These are phyloP conservation scores for Tetradesmus lagerheimii DNA, from an alignment of 139 green algal genomes.

Conservation along the genomic window DNA sequence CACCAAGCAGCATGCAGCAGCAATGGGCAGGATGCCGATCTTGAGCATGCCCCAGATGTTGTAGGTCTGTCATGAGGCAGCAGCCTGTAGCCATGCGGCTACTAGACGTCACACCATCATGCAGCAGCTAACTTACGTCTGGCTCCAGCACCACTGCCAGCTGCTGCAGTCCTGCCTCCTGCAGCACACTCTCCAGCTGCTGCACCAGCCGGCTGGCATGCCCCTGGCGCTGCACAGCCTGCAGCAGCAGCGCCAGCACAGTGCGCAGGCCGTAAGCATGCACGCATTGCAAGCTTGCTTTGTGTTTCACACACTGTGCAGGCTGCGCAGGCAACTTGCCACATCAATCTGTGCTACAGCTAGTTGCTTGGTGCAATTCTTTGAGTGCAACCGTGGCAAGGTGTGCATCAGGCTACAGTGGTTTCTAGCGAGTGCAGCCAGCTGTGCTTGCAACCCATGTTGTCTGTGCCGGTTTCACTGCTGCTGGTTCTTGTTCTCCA, in stretches of 20 bases:
- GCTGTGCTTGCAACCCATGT: too few species aligned
- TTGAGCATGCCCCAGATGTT: not conserved
- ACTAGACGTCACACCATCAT: not conserved
- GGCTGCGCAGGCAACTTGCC: too few species aligned
- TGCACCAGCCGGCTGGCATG: conserved; percentile 21
- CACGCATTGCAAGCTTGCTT: too few species aligned
- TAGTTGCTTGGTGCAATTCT: too few species aligned
- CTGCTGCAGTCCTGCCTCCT: conserved; percentile 24
- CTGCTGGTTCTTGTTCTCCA: too few species aligned
- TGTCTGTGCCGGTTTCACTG: too few species aligned
- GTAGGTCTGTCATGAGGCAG: not conserved
- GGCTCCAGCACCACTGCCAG: conserved; percentile 40
- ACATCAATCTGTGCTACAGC: too few species aligned
- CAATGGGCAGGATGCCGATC: too few species aligned
- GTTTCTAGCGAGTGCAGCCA: too few species aligned
- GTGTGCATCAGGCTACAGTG: too few species aligned
- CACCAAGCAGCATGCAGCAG: not conserved
- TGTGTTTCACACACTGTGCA: too few species aligned
- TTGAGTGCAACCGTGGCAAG: too few species aligned
- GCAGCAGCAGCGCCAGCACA: not conserved
- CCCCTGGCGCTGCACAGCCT: conserved; percentile 6
- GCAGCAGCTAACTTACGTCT: not conserved
- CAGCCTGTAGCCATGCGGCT: not conserved
- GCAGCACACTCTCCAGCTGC: conserved; percentile 29
- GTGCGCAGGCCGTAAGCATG: not conserved